Percentiles rank a stretch among this genome's conserved stretches.
Conservation (phyloP, 805 yeast genomes). For the Metschnikowia corniflorae region DNA sequence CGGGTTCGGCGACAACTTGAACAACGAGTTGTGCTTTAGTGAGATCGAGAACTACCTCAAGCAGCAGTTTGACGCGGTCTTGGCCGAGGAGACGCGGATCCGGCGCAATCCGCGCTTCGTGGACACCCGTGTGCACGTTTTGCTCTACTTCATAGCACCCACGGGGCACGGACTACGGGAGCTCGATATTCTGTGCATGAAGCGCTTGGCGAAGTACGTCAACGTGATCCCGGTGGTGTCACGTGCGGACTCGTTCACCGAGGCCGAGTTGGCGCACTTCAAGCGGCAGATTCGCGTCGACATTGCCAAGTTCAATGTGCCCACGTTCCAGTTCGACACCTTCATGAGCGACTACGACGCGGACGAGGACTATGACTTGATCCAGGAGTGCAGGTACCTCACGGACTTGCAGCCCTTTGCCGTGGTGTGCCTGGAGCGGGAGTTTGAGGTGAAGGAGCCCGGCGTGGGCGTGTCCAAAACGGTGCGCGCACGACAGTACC, state of each 20-base stretch:
- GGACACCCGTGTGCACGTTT: constrained; percentile 74
- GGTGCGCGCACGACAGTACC: constrained; percentile 62
- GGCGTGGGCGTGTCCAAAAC: constrained; percentile 41
- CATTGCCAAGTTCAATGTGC: constrained; percentile 65
- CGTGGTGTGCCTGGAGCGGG: constrained; percentile 60
- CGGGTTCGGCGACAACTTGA: constrained; percentile 74
- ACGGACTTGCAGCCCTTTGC: constrained; percentile 74
- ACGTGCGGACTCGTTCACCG: constrained; percentile 76
- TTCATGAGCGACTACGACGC: constrained; percentile 52
- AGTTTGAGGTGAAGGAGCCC: constrained; percentile 40
- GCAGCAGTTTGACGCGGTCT: constrained; percentile 72
- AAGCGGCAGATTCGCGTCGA: constrained; percentile 60
- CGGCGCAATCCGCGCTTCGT: constrained; percentile 79
- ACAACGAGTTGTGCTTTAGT: constrained; percentile 61
- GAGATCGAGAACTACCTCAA: constrained; percentile 67
- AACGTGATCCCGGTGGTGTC: constrained; percentile 82
- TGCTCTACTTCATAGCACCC: constrained; percentile 75
- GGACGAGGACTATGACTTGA: constrained; percentile 71
- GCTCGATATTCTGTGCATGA: constrained; percentile 71
- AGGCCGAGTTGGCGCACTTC: constrained; percentile 56
- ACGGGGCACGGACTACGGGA: constrained; percentile 79
- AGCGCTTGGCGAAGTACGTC: constrained; percentile 62
- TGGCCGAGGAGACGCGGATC: constrained; percentile 84
- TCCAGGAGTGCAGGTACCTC: constrained; percentile 63
- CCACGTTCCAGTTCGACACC: constrained; percentile 69